phyloP scores from a whole-genome alignment of 192 early-diverging fungal genomes.

The Lunasporangiospora selenospora region DNA sequence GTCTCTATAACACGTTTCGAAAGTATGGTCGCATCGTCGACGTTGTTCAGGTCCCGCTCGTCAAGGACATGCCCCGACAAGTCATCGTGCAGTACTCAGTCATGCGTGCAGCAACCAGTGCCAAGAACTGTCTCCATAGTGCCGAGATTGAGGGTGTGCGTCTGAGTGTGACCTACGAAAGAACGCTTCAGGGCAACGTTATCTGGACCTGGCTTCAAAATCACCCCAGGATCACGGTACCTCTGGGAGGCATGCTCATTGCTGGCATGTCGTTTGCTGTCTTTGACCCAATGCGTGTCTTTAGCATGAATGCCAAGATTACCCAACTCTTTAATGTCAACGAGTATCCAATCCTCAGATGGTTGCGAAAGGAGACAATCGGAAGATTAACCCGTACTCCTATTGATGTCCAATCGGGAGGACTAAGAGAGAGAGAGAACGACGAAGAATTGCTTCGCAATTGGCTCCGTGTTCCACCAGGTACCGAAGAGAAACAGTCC shows the following conservation, averaged over 20 bases:
- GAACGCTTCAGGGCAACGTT: constrained; percentile 46
- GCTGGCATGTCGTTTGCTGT: constrained; percentile 81
- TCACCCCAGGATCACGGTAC: constrained; percentile 28
- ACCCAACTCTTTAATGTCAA: constrained; percentile 81
- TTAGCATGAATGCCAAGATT: constrained; percentile 86
- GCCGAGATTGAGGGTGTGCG: constrained; percentile 70
- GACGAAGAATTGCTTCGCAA: constrained; percentile 61
- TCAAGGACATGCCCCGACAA: constrained; percentile 78
- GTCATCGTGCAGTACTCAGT: constrained; percentile 81
- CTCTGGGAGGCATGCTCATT: constrained; percentile 50
- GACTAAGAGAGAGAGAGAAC: constrained; percentile 64
- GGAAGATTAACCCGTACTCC: constrained; percentile 41
- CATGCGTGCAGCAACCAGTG: constrained; percentile 85
- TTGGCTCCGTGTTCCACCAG: constrained; percentile 63
- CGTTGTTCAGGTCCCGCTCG: constrained; percentile 60
- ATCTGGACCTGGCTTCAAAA: constrained; percentile 37
- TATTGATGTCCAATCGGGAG: constrained; percentile 30
- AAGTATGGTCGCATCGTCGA: constrained; percentile 85
- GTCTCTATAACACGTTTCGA: constrained; percentile 75
- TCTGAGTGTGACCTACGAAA: constrained; percentile 69
- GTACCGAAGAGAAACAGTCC: too few species aligned
- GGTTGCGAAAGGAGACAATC: constrained; percentile 64
- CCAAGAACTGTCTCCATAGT: constrained; percentile 90
- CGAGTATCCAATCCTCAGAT: constrained; percentile 62
- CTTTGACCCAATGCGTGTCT: constrained; percentile 92